Conservation (phyloP, 2,329 filamentous ascomycete species). For the Incumbomyces lentus region DNA sequence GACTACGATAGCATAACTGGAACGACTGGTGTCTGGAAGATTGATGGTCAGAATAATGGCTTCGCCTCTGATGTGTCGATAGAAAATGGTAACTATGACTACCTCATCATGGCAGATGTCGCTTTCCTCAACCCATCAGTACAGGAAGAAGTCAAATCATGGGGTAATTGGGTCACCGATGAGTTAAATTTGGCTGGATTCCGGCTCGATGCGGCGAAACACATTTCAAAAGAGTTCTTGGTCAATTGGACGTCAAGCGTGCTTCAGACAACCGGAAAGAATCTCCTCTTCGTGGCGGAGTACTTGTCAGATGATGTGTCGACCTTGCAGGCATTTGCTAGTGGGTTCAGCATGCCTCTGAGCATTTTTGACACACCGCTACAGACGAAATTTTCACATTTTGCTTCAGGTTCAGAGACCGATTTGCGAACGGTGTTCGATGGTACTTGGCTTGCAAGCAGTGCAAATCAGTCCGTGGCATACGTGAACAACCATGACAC, state of each 20-base stretch:
- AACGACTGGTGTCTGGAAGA: slow-evolving; percentile 1
- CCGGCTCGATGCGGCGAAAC: slow-evolving; percentile 64
- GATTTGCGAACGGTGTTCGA: slow-evolving; percentile 38
- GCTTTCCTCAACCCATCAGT: slow-evolving; percentile 58
- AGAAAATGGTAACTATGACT: slow-evolving; percentile 46
- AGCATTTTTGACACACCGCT: slow-evolving; percentile 59
- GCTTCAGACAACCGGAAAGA: slow-evolving; percentile 28
- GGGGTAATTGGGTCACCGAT: slow-evolving; percentile 57
- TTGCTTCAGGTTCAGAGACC: slow-evolving; percentile 44
- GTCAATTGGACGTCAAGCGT: slow-evolving; percentile 53
- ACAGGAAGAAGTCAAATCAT: slow-evolving; percentile 51
- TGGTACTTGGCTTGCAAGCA: background rate
- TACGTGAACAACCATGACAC: slow-evolving; percentile 43
- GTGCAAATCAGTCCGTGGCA: slow-evolving; percentile 3
- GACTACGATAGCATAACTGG: slow-evolving; percentile 3
- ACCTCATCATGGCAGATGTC: slow-evolving; percentile 58
- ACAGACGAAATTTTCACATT: slow-evolving; percentile 56
- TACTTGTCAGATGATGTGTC: slow-evolving; percentile 54
- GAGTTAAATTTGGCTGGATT: slow-evolving; percentile 54
- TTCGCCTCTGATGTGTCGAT: slow-evolving; percentile 46
- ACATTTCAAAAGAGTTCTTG: too few relatives aligned
- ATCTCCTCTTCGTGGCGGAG: slow-evolving; percentile 59
- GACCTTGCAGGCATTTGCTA: slow-evolving; percentile 48
- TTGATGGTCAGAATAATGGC: background rate
- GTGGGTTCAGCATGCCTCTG: slow-evolving; percentile 48